Evolutionary conservation across 805 yeast species (phyloP).

Genomic region (Myxozyma melibiosi): DNA sequence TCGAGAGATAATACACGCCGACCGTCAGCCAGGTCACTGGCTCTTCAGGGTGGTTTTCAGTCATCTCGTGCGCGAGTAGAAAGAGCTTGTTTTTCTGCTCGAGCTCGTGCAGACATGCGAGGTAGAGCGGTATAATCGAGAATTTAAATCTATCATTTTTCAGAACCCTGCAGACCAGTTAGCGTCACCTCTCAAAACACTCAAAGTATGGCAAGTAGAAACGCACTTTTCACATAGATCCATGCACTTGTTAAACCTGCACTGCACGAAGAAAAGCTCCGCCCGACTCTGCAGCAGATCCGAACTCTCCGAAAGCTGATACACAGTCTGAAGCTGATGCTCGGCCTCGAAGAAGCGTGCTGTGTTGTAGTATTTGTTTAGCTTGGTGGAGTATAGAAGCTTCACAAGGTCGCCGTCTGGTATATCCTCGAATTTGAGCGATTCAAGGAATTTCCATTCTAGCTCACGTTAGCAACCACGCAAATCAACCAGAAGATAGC

Average conservation of each 20-base stretch:
- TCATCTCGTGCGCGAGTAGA: conserved; percentile 77
- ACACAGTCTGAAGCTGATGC: conserved; percentile 66
- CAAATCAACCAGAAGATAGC: background rate
- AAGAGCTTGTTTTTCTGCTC: conserved; percentile 82
- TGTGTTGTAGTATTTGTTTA: conserved; percentile 68
- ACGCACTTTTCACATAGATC: conserved; percentile 65
- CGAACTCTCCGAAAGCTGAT: conserved; percentile 64
- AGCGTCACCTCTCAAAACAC: background rate
- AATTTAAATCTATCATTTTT: conserved; percentile 67
- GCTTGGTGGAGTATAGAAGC: conserved; percentile 70
- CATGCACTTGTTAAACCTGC: conserved; percentile 76
- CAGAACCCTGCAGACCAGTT: conserved; percentile 35
- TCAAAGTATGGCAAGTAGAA: background rate
- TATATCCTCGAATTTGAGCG: conserved; percentile 64
- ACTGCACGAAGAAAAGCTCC: conserved; percentile 69
- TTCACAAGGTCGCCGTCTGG: conserved; percentile 81
- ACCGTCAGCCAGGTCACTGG: conserved; percentile 91
- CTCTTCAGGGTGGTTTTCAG: conserved; percentile 78
- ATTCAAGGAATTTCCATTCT: conserved; percentile 76
- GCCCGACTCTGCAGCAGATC: conserved; percentile 72
- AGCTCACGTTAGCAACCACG: background rate
- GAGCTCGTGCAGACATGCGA: conserved; percentile 81
- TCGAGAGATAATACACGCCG: conserved; percentile 82
- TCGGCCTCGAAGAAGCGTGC: conserved; percentile 66
- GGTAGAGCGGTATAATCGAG: conserved; percentile 70